Conservation (phyloP, 2,329 filamentous ascomycete species). For the Cytospora chrysosperma region DNA sequence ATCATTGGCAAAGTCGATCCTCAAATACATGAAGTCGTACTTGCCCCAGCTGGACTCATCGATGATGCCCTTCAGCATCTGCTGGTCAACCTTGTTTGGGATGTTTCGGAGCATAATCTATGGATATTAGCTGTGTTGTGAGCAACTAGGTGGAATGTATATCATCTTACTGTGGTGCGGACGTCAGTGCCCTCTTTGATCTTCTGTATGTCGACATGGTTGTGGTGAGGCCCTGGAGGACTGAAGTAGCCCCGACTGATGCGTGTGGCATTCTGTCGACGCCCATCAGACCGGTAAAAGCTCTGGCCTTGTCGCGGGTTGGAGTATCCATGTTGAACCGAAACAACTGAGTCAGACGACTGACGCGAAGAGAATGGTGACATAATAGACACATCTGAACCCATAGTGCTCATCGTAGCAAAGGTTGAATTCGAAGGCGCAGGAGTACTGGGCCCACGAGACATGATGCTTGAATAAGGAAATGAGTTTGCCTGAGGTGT, state of each 20-base stretch:
- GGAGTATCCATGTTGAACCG: constrained; percentile 5
- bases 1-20: constrained; percentile 83
- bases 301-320: constrained; percentile 32
- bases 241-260: constrained; percentile 45
- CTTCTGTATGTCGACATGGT: constrained; percentile 60
- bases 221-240: constrained; percentile 51
- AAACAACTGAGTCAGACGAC: constrained; percentile 26
- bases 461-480: background rate
- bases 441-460: constrained; percentile 2
- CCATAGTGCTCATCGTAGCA: constrained; percentile 30
- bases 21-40: constrained; percentile 93
- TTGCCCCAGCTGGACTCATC: constrained; percentile 76
- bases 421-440: background rate
- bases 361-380: constrained; percentile 18
- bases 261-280: constrained; percentile 50
- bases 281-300: constrained; percentile 39
- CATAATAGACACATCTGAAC: constrained; percentile 35
- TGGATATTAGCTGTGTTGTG: background rate
- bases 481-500: background rate
- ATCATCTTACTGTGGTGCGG: constrained; percentile 62
- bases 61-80: constrained; percentile 74
- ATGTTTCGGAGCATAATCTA: constrained; percentile 95
- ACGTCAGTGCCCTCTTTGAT: constrained; percentile 68
- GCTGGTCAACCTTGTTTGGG: constrained; percentile 81
- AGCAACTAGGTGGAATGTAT: background rate